Conservation (phyloP, 495 filamentous ascomycete genomes). For the Penicillium coffeae region DNA sequence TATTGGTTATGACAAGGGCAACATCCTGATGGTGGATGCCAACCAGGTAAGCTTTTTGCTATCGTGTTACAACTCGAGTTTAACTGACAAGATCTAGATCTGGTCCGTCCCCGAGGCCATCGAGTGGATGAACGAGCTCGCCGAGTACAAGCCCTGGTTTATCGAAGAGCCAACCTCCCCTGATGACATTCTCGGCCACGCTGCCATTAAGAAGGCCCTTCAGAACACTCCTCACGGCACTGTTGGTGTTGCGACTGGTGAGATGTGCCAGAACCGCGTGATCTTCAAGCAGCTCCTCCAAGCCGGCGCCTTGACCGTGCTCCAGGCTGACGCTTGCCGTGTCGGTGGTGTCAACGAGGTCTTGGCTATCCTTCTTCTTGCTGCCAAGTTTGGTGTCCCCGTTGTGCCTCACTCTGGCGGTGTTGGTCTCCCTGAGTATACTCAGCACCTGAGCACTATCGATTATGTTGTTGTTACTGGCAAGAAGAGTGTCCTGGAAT, state of each 20-base stretch:
- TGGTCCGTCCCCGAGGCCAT: conserved; percentile 93
- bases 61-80: too few species aligned
- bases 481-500: conserved; percentile 78
- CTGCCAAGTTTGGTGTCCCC: conserved; percentile 76
- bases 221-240: conserved; percentile 54
- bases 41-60: conserved; percentile 60
- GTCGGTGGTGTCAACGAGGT: conserved; percentile 92
- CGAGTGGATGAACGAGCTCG: conserved; percentile 77
- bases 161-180: conserved; percentile 96
- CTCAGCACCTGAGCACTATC: conserved; percentile 88
- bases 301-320: conserved; percentile 75
- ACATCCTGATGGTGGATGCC: conserved; percentile 91
- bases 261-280: conserved; percentile 96
- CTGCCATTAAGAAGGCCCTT: conserved; percentile 75
- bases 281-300: conserved; percentile 90
- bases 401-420: conserved; percentile 88
- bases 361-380: conserved; percentile 84
- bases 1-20: conserved; percentile 81
- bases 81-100: too few species aligned
- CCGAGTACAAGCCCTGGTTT: conserved; percentile 90
- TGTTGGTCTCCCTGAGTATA: conserved; percentile 90
- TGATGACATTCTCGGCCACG: conserved; percentile 88
- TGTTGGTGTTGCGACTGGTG: conserved; percentile 86
- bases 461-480: conserved; percentile 89
- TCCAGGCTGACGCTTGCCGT: conserved; percentile 89